These are phyloP conservation scores for Cnidoscolus chayamansa DNA, from an alignment of 441 rosid genomes.

Conservation along the genomic window DNA sequence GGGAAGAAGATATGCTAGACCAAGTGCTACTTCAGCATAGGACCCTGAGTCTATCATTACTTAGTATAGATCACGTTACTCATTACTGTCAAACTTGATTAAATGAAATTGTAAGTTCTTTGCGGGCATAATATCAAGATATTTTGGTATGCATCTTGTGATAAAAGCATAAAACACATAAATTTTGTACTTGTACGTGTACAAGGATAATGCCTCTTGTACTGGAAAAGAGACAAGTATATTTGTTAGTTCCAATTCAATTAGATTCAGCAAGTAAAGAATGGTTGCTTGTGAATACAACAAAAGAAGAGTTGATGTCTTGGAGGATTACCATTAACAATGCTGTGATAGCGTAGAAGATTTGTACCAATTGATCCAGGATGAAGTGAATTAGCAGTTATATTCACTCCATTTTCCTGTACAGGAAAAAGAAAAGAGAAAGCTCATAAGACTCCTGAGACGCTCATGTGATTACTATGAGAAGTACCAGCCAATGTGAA, in stretches of 20 bases:
- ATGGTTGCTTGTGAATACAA: background rate
- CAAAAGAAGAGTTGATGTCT: background rate
- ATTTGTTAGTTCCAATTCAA: background rate
- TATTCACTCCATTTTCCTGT: conserved; percentile 57
- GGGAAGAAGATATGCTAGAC: too few species aligned
- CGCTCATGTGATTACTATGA: background rate
- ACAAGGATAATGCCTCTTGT: too few species aligned
- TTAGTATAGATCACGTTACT: background rate
- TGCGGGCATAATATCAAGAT: background rate
- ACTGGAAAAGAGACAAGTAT: too few species aligned
- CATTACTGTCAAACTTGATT: too few species aligned
- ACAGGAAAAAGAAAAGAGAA: background rate
- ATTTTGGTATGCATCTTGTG: background rate
- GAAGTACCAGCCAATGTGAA: background rate
- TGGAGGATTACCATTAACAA: conserved; percentile 38
- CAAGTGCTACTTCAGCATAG: background rate
- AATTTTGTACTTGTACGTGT: too few species aligned
- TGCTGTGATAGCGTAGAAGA: conserved; percentile 47
- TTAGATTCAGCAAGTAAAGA: background rate
- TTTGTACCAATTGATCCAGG: conserved; percentile 68
- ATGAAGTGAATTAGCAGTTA: conserved; percentile 73
- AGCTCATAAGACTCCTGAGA: background rate
- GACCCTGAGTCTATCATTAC: background rate
- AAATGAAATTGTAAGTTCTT: too few species aligned
- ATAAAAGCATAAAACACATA: too few species aligned